Conservation (phyloP, 495 filamentous ascomycete species). For the Neurospora sp. region DNA sequence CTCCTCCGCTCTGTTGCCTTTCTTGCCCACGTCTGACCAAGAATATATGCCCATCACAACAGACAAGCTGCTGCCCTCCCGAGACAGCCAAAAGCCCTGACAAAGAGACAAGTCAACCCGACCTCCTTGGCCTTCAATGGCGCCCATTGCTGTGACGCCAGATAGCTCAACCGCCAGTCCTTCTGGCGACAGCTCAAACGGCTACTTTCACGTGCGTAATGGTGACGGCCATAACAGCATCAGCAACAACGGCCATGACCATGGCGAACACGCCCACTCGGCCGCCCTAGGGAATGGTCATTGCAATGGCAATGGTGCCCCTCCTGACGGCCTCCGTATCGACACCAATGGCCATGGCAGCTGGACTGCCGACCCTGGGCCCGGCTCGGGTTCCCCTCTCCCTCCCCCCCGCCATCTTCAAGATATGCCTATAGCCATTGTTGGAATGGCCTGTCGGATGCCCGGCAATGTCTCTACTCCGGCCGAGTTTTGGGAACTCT, state of each 20-base stretch:
- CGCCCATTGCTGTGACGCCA: slow-evolving; percentile 32
- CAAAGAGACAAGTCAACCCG: background rate
- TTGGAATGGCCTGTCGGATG: slow-evolving; percentile 46
- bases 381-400: slow-evolving; percentile 3
- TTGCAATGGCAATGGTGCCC: slow-evolving; percentile 10
- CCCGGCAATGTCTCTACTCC: slow-evolving; percentile 44
- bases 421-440: slow-evolving; percentile 40
- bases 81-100: background rate
- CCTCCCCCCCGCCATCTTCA: background rate
- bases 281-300: slow-evolving; percentile 10
- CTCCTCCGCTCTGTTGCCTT: background rate
- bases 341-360: slow-evolving; percentile 12
- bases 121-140: slow-evolving; percentile 18
- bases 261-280: slow-evolving; percentile 9
- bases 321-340: background rate
- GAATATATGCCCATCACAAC: background rate
- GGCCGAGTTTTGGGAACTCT: slow-evolving; percentile 47
- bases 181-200: slow-evolving; percentile 19
- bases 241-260: slow-evolving; percentile 26
- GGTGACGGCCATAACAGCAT: slow-evolving; percentile 26
- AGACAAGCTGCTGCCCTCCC: background rate
- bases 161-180: slow-evolving; percentile 27
- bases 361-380: background rate
- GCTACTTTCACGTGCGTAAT: slow-evolving; percentile 16
- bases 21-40: background rate